Percentiles rank a stretch among this genome's conserved stretches.
These are phyloP conservation scores for Penicillium chermesinum DNA, from an alignment of 495 filamentous ascomycete genomes.

Conservation along the genomic window DNA sequence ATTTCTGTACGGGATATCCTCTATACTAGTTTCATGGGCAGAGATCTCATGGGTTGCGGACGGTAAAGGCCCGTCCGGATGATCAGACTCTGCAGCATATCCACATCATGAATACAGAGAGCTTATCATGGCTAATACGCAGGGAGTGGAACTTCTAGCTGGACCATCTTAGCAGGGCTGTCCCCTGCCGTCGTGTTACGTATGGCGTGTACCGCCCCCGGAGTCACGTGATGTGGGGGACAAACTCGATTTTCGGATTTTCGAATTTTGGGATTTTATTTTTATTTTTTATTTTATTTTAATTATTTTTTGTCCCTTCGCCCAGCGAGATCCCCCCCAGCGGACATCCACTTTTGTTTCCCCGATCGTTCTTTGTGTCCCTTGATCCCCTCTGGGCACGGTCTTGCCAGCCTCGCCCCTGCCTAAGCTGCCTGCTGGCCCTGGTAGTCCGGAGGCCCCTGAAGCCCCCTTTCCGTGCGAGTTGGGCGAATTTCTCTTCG, in stretches of 20 bases:
- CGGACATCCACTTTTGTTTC: slow-evolving; percentile 22
- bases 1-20: no score
- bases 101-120: no score
- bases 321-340: slow-evolving; percentile 23
- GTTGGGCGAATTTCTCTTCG: slow-evolving; percentile 17
- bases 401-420: slow-evolving; percentile 1
- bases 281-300: slow-evolving; percentile 15
- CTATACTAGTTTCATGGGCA: no score
- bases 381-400: background rate
- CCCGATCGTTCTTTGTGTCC: slow-evolving; percentile 15
- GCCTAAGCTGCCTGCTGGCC: background rate
- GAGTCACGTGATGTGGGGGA: slow-evolving; percentile 31
- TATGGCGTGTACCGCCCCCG: no score
- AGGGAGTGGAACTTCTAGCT: no score
- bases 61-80: no score
- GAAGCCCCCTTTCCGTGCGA: slow-evolving; percentile 19
- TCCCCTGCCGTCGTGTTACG: no score
- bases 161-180: no score
- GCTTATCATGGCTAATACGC: no score
- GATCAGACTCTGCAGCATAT: no score
- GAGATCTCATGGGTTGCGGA: no score
- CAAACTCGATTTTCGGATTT: slow-evolving; percentile 5
- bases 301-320: slow-evolving; percentile 14
- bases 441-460: slow-evolving; percentile 14
- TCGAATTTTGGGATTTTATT: slow-evolving; percentile 4